Base-by-base conservation (phyloP, 2,329 filamentous ascomycete genomes). In the Lizonia empirigonia region DNA sequence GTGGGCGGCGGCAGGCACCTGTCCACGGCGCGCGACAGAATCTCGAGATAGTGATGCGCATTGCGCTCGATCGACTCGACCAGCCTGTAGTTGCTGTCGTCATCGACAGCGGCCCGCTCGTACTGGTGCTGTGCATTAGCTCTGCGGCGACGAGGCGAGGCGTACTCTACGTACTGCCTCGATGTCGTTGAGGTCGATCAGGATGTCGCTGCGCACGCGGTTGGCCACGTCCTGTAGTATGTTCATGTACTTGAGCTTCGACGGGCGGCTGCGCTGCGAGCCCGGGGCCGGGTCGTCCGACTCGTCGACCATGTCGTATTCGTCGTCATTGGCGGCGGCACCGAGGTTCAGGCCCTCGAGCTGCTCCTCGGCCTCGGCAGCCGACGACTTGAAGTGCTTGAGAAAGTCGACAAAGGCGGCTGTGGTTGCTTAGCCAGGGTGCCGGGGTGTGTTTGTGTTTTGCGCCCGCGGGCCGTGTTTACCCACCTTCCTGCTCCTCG, bases 31-130 rank as follows among this genome's bases (percentile, higher is more conserved):
- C 88, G 83, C 2, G 93, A 93, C 52, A 97, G 76, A 52, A 97
- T 84, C 67, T 99, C 94, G 60, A 97, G 87, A 70, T 99, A 99
- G 73, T 96, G 94, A 68, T 94, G 89, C 13, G 94, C 91, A 75
- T 99, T 99, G 62, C 82, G 83, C 77, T 94, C 90, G 64, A 99
- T 89, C 1, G 89, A 95, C 37, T 89, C 83, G 16, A 96, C 88
- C 39, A 97, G 79, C 62, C 87, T 85, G 57, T 89, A 74, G 33
- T 71, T 67, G 38, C 72, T 73, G 44, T 86, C 85, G 38, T 88
- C 85, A 44, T 85, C 85, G 18, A 86, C 75, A 18, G 58, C 53
- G 22, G 85, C 80, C 59, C 85, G 82, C 73, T 97, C 92, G 76
- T 87, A 97, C 86, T 93, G 62, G 55, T 40, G 32, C 3, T 5